phyloP scores from a whole-genome alignment of 768 basidiomycete genomes.

The Strobilomyces confusus region DNA sequence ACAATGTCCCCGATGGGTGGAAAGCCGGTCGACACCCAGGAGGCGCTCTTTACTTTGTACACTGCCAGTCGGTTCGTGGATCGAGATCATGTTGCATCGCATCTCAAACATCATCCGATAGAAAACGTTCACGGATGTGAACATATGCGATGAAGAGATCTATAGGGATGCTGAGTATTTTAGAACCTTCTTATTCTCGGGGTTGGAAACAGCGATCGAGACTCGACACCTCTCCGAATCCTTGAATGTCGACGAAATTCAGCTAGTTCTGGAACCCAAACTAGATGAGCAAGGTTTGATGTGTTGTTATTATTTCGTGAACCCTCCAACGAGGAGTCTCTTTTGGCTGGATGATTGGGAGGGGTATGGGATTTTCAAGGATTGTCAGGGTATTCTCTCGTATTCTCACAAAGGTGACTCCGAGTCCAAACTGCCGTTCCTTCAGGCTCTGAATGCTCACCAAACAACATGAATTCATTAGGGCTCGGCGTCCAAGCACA shows the following conservation, averaged over 20 bases:
- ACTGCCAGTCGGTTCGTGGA: slow-evolving; percentile 39
- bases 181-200: slow-evolving; percentile 12
- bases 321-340: slow-evolving; percentile 41
- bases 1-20: slow-evolving; percentile 38
- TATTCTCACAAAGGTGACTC: slow-evolving; percentile 25
- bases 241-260: slow-evolving; percentile 31
- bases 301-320: slow-evolving; percentile 50
- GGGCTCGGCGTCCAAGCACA: slow-evolving; percentile 34
- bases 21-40: slow-evolving; percentile 50
- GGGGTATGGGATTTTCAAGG: slow-evolving; percentile 28
- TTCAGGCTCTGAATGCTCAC: background rate
- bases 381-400: slow-evolving; percentile 19
- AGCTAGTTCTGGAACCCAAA: slow-evolving; percentile 45
- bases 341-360: slow-evolving; percentile 52
- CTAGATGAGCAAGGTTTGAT: slow-evolving; percentile 10
- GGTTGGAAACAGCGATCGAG: slow-evolving; percentile 18
- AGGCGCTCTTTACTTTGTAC: slow-evolving; percentile 55
- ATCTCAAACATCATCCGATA: slow-evolving; percentile 25
- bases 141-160: slow-evolving; percentile 40
- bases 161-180: slow-evolving; percentile 34
- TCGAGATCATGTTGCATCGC: background rate
- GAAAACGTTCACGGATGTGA: slow-evolving; percentile 52
- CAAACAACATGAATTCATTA: slow-evolving; percentile 4
- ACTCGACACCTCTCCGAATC: slow-evolving; percentile 8
- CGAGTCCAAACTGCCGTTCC: too few species aligned